These are phyloP conservation scores for Cordyceps farinosa DNA, from an alignment of 2,329 filamentous ascomycete species.

Conservation along the genomic window DNA sequence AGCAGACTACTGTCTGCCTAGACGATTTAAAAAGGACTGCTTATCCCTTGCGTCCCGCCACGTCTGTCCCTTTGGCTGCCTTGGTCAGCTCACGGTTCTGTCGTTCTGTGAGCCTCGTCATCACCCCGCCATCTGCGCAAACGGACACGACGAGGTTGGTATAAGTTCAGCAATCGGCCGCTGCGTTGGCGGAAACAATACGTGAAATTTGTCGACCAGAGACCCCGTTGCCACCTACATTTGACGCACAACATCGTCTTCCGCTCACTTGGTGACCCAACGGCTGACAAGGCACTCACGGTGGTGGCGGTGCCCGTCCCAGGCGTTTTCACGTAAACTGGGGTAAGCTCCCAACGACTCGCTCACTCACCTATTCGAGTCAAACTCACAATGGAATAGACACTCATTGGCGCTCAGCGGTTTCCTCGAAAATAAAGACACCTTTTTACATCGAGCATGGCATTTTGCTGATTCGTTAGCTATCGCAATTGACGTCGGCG, in stretches of 20 bases:
- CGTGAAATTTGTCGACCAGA: not conserved
- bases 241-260: not conserved
- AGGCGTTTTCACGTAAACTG: not conserved
- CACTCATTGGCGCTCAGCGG: not conserved
- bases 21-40: not conserved
- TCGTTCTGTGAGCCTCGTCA: not conserved
- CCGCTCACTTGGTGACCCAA: not conserved
- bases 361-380: not conserved
- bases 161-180: not conserved
- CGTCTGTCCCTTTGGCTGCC: not conserved
- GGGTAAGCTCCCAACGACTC: not conserved
- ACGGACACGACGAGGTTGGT: not conserved
- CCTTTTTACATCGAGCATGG: not conserved
- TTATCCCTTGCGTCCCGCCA: not conserved
- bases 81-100: not conserved
- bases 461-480: not conserved
- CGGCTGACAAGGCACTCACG: not conserved
- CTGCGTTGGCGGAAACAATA: not conserved
- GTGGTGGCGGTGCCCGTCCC: slow-evolving; percentile 4
- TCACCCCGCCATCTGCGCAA: slow-evolving; percentile 3
- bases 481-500: not conserved
- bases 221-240: not conserved
- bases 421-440: not conserved
- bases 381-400: not conserved
- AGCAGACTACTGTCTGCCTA: slow-evolving; percentile 1